Base-by-base conservation (phyloP, 106 monocot species). In the Dendrobium chrysotoxum region DNA sequence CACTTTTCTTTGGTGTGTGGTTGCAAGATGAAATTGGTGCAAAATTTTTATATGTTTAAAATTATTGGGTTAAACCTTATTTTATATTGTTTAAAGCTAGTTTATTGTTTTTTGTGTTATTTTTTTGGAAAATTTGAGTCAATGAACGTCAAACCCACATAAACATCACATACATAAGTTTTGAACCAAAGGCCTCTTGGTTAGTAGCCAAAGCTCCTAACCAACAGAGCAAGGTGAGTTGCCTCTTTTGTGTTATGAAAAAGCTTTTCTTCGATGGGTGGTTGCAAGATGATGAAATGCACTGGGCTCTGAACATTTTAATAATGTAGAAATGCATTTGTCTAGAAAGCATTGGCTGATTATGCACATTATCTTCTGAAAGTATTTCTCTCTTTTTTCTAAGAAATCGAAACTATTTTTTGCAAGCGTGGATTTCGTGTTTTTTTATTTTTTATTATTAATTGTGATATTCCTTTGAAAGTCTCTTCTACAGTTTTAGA, bases 321-420 rank as follows among this genome's bases (percentile, higher is more conserved):
- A 25, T 65, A 65, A 25, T 65, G 64, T 25, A 2, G 64, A 65
- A 65, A 25, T 65, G 64, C 64, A 65, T 26, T 65, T 65, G 64
- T 25, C 64, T 65, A 65, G 64, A 65, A 65, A 65, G 64, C 64
- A 65, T 65, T 65, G 64, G 9, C 64, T 65, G 64, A 65, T 65
- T 25, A 26, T 25, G 23, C 64, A 65, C 26, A 11, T 65, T 0
- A 7, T 26, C 25, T 25, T 8, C 23, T 65, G 7, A 25, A 65
- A 25, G 53, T 25, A 10, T 25, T 8, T 65, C 1, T 65, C n/a
- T 25, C 64, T 65, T 11, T 18, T 61, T 65, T 28, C 26, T 9
- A 26, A 23, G 26, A n/a, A 65, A 15, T 65, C 0, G n/a, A 65
- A 65, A 65, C 26, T 25, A 65, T 65, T 65, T 65, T 11, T 50